These are phyloP conservation scores for Selenicereus undatus DNA, from an alignment of 148 eudicot genomes.

Conservation along the genomic window DNA sequence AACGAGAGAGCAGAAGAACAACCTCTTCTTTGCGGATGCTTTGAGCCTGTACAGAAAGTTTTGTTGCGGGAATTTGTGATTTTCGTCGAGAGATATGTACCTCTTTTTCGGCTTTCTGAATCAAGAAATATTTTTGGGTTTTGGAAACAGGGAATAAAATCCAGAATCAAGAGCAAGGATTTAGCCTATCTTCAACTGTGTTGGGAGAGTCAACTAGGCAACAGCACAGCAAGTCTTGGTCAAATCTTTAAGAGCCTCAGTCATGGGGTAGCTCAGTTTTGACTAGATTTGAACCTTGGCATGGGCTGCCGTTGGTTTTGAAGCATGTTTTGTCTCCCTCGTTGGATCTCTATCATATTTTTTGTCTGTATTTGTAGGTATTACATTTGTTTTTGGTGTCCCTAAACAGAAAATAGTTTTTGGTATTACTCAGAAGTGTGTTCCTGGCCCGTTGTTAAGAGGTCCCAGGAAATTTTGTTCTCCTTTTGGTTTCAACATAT, in stretches of 20 bases:
- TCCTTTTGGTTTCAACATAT: neutral
- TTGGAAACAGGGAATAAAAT: neutral
- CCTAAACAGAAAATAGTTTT: neutral
- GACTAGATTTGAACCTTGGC: neutral
- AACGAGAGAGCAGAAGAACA: neutral
- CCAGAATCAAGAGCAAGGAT: conserved; percentile 8
- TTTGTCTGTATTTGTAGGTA: neutral
- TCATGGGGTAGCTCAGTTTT: neutral
- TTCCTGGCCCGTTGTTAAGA: conserved; percentile 22
- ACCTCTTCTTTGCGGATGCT: conserved; percentile 22
- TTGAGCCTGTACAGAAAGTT: conserved; percentile 33
- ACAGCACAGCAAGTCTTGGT: neutral
- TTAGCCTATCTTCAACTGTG: neutral
- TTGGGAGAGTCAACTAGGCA: neutral
- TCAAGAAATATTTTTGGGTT: neutral
- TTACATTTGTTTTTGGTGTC: no score
- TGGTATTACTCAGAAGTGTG: neutral
- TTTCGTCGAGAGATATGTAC: neutral
- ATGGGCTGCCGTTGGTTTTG: neutral
- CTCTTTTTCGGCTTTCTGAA: neutral
- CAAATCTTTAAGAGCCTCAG: no score
- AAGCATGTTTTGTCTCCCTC: neutral
- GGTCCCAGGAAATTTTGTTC: conserved; percentile 28
- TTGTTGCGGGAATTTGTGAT: conserved; percentile 32
- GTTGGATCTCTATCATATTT: neutral